Percentiles rank a stretch among this genome's conserved stretches.
Conservation (phyloP, 2,329 filamentous ascomycete genomes). For the Stenocarpella maydis region DNA sequence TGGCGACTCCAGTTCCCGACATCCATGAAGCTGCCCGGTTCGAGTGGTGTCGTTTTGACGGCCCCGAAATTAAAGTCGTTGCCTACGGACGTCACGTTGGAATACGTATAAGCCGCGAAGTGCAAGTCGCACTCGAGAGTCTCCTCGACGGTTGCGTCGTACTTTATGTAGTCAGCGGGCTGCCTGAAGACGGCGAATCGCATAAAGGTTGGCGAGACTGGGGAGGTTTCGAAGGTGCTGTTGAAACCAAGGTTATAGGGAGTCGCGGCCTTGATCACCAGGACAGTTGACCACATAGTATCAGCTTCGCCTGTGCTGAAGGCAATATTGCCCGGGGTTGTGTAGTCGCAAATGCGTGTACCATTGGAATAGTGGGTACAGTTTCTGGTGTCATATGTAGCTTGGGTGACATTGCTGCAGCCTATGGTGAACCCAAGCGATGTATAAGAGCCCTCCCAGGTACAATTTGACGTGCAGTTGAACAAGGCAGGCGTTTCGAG, state of each 20-base stretch:
- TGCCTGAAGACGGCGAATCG: background rate
- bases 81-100: background rate
- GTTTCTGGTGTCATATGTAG: background rate
- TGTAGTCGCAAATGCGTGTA: background rate
- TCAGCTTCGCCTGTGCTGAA: background rate
- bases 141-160: background rate
- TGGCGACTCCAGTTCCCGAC: background rate
- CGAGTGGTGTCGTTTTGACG: background rate
- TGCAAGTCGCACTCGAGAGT: slow-evolving; percentile 4
- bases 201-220: background rate
- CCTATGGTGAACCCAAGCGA: slow-evolving; percentile 1
- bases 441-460: background rate
- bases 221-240: background rate
- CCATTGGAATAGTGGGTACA: background rate
- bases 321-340: background rate
- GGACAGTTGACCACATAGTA: slow-evolving; percentile 2
- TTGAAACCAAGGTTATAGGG: background rate
- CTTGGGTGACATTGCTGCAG: background rate
- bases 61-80: slow-evolving; percentile 1
- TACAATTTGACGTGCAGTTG: slow-evolving; percentile 14
- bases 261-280: background rate
- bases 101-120: slow-evolving; percentile 12
- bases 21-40: background rate
- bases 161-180: background rate
- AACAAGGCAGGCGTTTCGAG: background rate